These are phyloP conservation scores for Saturnispora sekii DNA, from an alignment of 805 yeast genomes.

Conservation along the genomic window DNA sequence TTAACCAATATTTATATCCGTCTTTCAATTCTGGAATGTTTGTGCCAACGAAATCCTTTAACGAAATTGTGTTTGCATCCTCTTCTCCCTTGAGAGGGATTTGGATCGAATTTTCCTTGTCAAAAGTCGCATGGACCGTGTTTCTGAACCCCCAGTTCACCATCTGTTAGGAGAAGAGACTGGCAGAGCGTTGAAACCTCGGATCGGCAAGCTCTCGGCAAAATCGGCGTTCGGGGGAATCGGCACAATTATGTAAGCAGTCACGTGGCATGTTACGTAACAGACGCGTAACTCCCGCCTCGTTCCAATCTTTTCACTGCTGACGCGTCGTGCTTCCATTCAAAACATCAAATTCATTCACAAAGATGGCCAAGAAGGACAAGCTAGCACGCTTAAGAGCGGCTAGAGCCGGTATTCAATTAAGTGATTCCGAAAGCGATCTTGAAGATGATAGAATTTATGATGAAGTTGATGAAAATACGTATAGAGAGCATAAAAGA, in stretches of 20 bases:
- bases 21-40: conserved; percentile 33
- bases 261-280: too few species aligned
- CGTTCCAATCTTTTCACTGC: not conserved
- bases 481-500: conserved; percentile 67
- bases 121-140: conserved; percentile 19
- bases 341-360: not conserved
- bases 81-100: conserved; percentile 16
- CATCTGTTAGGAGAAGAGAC: conserved; percentile 3
- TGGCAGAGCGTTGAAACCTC: not conserved
- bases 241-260: too few species aligned
- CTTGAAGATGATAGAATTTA: conserved; percentile 55
- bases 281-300: not conserved
- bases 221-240: not conserved
- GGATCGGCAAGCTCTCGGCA: not conserved
- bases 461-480: conserved; percentile 80
- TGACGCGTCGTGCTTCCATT: not conserved
- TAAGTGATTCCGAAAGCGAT: conserved; percentile 31
- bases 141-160: conserved; percentile 28
- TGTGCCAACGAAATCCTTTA: conserved; percentile 27
- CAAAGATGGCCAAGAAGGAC: conserved; percentile 20
- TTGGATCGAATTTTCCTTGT: conserved; percentile 18
- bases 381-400: conserved; percentile 55
- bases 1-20: conserved; percentile 31
- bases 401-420: conserved; percentile 51
- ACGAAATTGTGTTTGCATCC: conserved; percentile 18